These are phyloP conservation scores for Psophocarpus tetragonolobus DNA, from an alignment of 306 rosid species.

Conservation along the genomic window DNA sequence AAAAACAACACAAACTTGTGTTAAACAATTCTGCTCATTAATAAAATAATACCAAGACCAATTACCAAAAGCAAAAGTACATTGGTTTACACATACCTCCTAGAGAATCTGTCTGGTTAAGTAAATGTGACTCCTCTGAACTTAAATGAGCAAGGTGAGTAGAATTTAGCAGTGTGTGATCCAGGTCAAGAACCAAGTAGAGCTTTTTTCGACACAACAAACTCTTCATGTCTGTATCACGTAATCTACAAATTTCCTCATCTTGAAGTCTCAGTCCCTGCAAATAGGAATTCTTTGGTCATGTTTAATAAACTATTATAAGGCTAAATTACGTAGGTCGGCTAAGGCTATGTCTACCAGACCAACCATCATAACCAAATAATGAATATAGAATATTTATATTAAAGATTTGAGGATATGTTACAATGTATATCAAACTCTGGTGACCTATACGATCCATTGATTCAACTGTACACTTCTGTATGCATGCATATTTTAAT, in stretches of 20 bases:
- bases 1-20: not conserved
- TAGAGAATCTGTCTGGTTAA: conserved; percentile 56
- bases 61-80: conserved; percentile 28
- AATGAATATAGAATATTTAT: not conserved
- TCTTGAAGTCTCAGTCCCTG: conserved; percentile 82
- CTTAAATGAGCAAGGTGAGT: conserved; percentile 57
- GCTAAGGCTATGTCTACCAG: not conserved
- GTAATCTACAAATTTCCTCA: conserved; percentile 72
- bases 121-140: conserved; percentile 65
- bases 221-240: conserved; percentile 64
- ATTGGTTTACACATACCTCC: conserved; percentile 51
- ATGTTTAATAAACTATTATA: not conserved
- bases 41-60: no score
- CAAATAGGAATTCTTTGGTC: conserved; percentile 22
- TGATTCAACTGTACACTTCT: not conserved
- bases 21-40: not conserved
- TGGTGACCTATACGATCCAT: not conserved
- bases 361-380: conserved; percentile 1
- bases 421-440: conserved; percentile 3
- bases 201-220: conserved; percentile 62
- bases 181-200: conserved; percentile 83
- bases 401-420: not conserved
- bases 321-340: not conserved
- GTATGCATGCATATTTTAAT: not conserved
- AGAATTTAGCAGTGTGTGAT: conserved; percentile 83